Evolutionary conservation across 805 yeast genomes (phyloP), one percentile per base, ranked within the genome.

Genomic region (Ogataea philodendri): DNA sequence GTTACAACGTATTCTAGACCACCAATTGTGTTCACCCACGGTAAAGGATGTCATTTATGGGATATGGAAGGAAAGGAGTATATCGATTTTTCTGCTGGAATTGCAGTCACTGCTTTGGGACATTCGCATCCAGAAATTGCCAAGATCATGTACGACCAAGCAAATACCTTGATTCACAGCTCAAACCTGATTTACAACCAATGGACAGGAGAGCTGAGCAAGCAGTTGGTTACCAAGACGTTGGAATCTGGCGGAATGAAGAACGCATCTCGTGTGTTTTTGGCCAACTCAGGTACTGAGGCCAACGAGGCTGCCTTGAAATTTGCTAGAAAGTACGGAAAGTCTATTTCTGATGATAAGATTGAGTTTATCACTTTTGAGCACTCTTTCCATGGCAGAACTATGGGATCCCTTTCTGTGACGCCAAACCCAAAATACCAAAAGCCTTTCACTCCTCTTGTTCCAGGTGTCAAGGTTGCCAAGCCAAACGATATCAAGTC

Each of bases 61-160:
- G 98, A 93, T 59, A 62, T 82, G 31, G 87, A 85, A 50, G 82
- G 83, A 42, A 70, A 76, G 24, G 72, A 81, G 56, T 93, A 81
- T 54, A 70, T 93, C 32, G 98, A 93, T 57, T 90, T 93, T 62
- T 81, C 90, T 1, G 88, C 97, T 2, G 98, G 98, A 35, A 90
- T 93, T 48, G 97, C 98, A 1, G 98, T 93, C 10, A 90, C 96
- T n/a, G 81, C 85, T 1, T 67, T 93, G 45, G 98, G 98, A 3
- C 97, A 93, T 56, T 68, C 88, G 16, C 74, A 93, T 50, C 77
- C 79, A 4, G 81, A 78, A 44, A 72, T 93, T 22, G 74, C 95
- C 5, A 66, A 81, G 36, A 75, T 93, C 42, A 58, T 88, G 43
- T 60, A 63, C 39, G 82, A 83, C 26, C 98, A 93, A 63, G 76